A percentile compares a stretch with the other conserved stretches of the same genome.
Conservation (phyloP, 2,329 filamentous ascomycete species). For the Fusarium circinatum region DNA sequence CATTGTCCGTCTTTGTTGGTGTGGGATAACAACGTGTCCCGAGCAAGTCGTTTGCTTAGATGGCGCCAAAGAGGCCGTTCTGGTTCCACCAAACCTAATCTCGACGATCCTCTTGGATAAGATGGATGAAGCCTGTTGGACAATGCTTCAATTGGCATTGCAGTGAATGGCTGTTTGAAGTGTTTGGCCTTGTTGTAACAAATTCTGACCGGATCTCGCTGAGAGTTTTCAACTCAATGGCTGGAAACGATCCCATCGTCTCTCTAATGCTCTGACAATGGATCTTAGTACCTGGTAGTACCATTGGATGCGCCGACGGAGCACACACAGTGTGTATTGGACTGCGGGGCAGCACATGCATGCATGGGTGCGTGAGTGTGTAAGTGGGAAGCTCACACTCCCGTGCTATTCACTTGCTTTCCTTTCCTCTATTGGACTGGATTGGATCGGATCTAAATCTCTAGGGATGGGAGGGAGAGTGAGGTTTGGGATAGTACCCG, state of each 20-base stretch:
- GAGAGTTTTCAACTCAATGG: not conserved
- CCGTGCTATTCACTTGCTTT: slow-evolving; percentile 18
- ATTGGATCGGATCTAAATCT: slow-evolving; percentile 1
- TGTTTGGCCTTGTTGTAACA: not conserved
- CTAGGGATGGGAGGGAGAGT: not conserved
- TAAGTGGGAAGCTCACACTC: slow-evolving; percentile 20
- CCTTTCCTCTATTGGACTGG: not conserved
- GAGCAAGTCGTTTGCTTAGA: slow-evolving; percentile 8
- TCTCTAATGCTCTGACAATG: not conserved
- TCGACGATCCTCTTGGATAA: slow-evolving; percentile 37
- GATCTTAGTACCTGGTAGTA: slow-evolving; percentile 7
- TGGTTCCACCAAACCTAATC: slow-evolving; percentile 45
- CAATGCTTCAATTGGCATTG: not conserved
- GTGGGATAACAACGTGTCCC: slow-evolving; percentile 3
- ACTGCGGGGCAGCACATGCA: slow-evolving; percentile 23
- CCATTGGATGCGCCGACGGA: not conserved
- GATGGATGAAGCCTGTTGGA: slow-evolving; percentile 1
- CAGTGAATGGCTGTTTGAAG: not conserved
- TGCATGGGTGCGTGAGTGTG: slow-evolving; percentile 3
- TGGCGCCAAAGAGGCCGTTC: slow-evolving; percentile 10
- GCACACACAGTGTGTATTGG: slow-evolving; percentile 32
- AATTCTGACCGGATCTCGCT: accelerated
- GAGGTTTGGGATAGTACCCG: slow-evolving; percentile 24
- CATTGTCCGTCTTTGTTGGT: not conserved
- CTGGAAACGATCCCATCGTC: not conserved